phyloP scores from a whole-genome alignment of 2,329 filamentous ascomycete species.

The Alternaria burnsii region DNA sequence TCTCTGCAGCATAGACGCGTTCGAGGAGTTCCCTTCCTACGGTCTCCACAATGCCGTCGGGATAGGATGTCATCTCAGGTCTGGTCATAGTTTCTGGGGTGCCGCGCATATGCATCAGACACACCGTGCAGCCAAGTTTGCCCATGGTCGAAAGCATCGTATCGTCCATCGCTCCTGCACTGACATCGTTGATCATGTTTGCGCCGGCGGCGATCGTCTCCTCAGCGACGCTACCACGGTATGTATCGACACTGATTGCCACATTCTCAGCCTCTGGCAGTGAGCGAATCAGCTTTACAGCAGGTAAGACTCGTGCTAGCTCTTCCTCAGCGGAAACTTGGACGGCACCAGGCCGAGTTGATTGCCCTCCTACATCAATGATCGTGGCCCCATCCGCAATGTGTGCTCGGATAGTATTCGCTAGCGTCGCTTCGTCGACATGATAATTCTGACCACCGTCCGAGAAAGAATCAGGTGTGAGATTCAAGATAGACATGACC shows the following conservation, averaged over 20 bases:
- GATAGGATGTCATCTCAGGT: conserved; percentile 64
- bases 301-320: conserved; percentile 77
- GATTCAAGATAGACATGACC: conserved; percentile 93
- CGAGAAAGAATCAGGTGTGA: conserved; percentile 97
- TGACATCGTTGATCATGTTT: conserved; percentile 95
- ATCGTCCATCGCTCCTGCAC: conserved; percentile 78
- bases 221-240: conserved; percentile 82
- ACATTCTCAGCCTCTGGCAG: conserved; percentile 69
- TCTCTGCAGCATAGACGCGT: conserved; percentile 78
- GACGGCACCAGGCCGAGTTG: conserved; percentile 78
- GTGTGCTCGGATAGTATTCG: conserved; percentile 67
- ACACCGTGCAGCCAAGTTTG: conserved; percentile 77
- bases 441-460: conserved; percentile 73
- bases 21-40: conserved; percentile 73
- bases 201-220: conserved; percentile 80
- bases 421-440: conserved; percentile 59
- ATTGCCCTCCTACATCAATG: conserved; percentile 92
- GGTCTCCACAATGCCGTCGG: conserved; percentile 70
- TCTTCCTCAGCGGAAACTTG: conserved; percentile 79
- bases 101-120: conserved; percentile 94
- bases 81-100: conserved; percentile 81
- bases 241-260: conserved; percentile 92
- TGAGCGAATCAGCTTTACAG: conserved; percentile 75
- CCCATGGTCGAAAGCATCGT: conserved; percentile 86
- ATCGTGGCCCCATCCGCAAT: conserved; percentile 78